phyloP scores from a whole-genome alignment of 2,329 filamentous ascomycete genomes.

The Fusarium phyllophilum region DNA sequence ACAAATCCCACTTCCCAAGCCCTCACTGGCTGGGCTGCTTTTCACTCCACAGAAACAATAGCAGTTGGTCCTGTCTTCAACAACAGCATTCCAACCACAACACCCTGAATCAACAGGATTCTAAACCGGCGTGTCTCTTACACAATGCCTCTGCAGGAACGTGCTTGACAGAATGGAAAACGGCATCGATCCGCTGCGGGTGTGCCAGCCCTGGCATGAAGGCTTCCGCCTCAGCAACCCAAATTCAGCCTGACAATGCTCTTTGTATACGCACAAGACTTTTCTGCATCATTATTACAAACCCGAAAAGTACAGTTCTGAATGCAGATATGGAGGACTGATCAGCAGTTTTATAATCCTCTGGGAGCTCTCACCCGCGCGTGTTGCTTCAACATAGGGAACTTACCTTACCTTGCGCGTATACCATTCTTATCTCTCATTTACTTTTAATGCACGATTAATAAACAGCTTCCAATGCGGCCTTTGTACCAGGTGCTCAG shows the following conservation, averaged over 20 bases:
- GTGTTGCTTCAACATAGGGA: not conserved
- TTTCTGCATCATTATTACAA: not conserved
- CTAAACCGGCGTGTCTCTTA: not conserved
- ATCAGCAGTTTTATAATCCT: conserved; percentile 25
- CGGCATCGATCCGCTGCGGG: conserved; percentile 12
- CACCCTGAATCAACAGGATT: not conserved
- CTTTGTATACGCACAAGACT: conserved; percentile 5
- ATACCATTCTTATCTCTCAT: not conserved
- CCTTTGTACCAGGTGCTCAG: conserved; percentile 12
- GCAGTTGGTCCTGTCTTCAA: not conserved
- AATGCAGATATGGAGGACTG: conserved; percentile 20
- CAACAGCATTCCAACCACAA: conserved; percentile 24
- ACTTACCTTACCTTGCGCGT: not conserved
- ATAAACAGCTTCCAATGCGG: conserved; percentile 19
- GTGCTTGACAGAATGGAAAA: not conserved
- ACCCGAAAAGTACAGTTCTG: not conserved
- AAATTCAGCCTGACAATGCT: conserved; percentile 27
- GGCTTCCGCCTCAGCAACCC: conserved; percentile 34
- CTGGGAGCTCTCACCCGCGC: not conserved
- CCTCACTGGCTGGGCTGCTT: not conserved
- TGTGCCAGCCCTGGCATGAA: conserved; percentile 20
- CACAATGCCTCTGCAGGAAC: conserved; percentile 17
- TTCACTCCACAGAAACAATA: not conserved
- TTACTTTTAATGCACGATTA: not conserved
- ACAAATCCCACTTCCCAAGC: no score